A percentile compares a stretch with the other conserved stretches of the same genome.
phyloP scores from a whole-genome alignment of 2,329 filamentous ascomycete genomes.

The Penicillium sp. region DNA sequence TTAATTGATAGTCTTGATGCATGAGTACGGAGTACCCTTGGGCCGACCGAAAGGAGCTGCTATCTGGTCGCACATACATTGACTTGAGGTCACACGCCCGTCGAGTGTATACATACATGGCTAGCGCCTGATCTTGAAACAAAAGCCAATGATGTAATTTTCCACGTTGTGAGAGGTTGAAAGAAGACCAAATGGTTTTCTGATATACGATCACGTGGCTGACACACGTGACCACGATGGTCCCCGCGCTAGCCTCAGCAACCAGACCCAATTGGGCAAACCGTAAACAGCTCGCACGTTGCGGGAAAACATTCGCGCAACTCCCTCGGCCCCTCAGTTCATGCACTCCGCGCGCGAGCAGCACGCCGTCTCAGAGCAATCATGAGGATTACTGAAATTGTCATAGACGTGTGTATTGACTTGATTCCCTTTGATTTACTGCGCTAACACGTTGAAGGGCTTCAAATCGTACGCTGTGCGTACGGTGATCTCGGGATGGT shows the following conservation, averaged over 20 bases:
- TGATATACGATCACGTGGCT: slow-evolving; percentile 8
- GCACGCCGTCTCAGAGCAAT: slow-evolving; percentile 30
- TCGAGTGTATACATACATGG: no score
- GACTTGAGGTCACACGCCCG: no score
- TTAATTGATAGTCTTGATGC: neutral
- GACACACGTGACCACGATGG: neutral
- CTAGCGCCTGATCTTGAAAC: no score
- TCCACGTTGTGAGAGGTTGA: no score
- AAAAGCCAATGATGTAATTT: no score
- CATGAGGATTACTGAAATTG: slow-evolving; percentile 52
- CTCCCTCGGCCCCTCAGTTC: slow-evolving; percentile 20
- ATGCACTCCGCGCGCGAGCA: slow-evolving; percentile 33
- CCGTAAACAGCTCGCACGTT: slow-evolving; percentile 36
- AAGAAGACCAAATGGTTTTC: no score
- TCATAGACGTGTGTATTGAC: slow-evolving; percentile 45
- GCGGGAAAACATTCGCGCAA: slow-evolving; percentile 33
- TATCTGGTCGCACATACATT: neutral
- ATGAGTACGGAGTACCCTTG: neutral
- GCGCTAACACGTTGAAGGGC: slow-evolving; percentile 34
- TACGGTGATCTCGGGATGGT: slow-evolving; percentile 53
- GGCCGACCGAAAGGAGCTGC: neutral
- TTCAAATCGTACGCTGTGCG: slow-evolving; percentile 54
- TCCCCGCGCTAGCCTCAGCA: slow-evolving; percentile 17
- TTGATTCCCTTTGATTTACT: neutral
- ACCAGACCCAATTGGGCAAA: slow-evolving; percentile 34